Conservation (phyloP, 495 filamentous ascomycete species). For the Aspergillus wentii region DNA sequence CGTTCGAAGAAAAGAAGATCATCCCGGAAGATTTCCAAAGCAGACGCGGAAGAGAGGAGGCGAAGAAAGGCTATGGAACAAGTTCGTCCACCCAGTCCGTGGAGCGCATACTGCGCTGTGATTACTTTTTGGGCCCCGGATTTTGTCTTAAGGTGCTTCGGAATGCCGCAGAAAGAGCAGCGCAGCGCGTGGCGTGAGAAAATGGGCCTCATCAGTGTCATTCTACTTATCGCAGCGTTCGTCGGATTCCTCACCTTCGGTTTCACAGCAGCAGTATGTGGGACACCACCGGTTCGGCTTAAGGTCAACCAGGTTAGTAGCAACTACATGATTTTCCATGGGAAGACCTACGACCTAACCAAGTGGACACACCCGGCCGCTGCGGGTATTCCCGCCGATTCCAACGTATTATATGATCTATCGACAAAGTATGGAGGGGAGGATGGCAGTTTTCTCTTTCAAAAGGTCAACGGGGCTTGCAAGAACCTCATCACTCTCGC, state of each 20-base stretch:
- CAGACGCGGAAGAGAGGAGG: conserved; percentile 53
- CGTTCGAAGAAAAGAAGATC: conserved; percentile 46
- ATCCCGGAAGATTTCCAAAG: conserved; percentile 44
- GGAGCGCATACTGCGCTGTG: conserved; percentile 91
- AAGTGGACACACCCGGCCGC: conserved; percentile 73
- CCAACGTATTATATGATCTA: conserved; percentile 83
- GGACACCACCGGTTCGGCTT: conserved; percentile 58
- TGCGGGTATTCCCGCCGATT: conserved; percentile 60
- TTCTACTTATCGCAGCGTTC: conserved; percentile 77
- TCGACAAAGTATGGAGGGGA: conserved; percentile 73
- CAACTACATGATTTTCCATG: conserved; percentile 96
- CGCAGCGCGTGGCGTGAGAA: conserved; percentile 97
- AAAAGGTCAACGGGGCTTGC: conserved; percentile 97
- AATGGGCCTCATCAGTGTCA: conserved; percentile 94
- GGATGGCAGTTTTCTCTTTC: conserved; percentile 96
- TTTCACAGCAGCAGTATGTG: conserved; percentile 87
- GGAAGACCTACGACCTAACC: conserved; percentile 75
- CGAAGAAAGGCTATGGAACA: conserved; percentile 62
- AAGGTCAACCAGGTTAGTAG: conserved; percentile 72
- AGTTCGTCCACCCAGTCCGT: conserved; percentile 77
- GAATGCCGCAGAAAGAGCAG: conserved; percentile 82
- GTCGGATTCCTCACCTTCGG: conserved; percentile 97
- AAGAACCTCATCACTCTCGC: conserved; percentile 80
- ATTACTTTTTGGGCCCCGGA: conserved; percentile 95
- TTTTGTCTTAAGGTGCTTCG: conserved; percentile 76